phyloP scores from a whole-genome alignment of 148 eudicot species.

The Limonium bicolor region DNA sequence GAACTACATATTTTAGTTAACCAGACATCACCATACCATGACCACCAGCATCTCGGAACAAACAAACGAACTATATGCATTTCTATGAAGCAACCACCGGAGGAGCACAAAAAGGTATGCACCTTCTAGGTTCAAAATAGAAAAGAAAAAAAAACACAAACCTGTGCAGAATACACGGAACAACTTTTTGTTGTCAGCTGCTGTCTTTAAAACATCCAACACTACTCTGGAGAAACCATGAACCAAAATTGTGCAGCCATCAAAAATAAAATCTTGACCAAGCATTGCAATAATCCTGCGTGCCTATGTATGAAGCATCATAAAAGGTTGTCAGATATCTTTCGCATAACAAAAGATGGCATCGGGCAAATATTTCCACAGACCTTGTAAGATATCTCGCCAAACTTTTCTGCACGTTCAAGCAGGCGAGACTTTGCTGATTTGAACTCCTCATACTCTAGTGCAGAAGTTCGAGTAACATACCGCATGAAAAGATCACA shows the following conservation, averaged over 20 bases:
- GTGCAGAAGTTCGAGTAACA: slow-evolving; percentile 90
- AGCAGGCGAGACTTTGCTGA: slow-evolving; percentile 95
- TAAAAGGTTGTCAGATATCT: neutral
- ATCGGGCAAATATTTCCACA: slow-evolving; percentile 5
- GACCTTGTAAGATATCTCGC: slow-evolving; percentile 94
- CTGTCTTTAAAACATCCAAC: slow-evolving; percentile 73
- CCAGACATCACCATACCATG: too few relatives aligned
- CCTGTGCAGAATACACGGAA: slow-evolving; percentile 95
- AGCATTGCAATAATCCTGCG: slow-evolving; percentile 87
- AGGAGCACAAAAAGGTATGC: too few relatives aligned
- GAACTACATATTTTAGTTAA: too few relatives aligned
- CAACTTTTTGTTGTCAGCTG: slow-evolving; percentile 59
- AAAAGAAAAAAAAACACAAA: slow-evolving; percentile 7
- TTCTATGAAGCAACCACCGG: too few relatives aligned
- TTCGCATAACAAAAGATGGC: neutral
- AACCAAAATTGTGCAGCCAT: slow-evolving; percentile 90
- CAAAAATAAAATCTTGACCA: slow-evolving; percentile 89
- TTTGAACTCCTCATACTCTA: slow-evolving; percentile 86
- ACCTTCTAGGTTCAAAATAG: neutral
- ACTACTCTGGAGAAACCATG: slow-evolving; percentile 96
- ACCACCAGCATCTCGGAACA: too few relatives aligned
- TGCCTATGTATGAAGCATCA: slow-evolving; percentile 34
- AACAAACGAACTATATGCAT: too few relatives aligned
- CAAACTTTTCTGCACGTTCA: slow-evolving; percentile 99
- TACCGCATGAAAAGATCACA: slow-evolving; percentile 96